Conservation (phyloP, 208 protist genomes). For the Crithidia mellificae region DNA sequence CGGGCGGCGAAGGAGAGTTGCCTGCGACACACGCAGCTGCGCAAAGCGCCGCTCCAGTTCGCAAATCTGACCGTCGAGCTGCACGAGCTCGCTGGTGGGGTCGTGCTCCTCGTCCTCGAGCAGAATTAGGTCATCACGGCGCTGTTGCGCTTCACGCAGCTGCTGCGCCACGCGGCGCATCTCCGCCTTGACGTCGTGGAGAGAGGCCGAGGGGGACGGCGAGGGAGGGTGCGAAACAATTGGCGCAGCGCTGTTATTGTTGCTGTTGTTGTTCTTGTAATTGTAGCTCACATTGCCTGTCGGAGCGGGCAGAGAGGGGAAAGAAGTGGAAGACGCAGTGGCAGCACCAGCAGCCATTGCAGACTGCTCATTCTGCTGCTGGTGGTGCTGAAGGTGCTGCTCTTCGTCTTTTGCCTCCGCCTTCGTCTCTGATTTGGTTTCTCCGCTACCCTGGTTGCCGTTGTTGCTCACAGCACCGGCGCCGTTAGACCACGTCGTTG, state of each 20-base stretch:
- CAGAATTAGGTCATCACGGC: conserved; percentile 69
- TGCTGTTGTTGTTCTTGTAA: background rate
- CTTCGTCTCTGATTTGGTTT: background rate
- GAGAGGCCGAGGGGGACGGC: background rate
- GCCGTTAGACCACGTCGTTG: conserved; percentile 1
- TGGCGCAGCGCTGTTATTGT: background rate
- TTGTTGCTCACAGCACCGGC: too few species aligned
- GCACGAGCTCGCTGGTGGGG: conserved; percentile 32
- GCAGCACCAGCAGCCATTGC: too few species aligned
- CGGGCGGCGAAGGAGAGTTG: conserved; percentile 55
- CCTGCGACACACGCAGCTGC: conserved; percentile 47
- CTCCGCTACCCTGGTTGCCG: too few species aligned
- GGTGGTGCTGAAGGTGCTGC: too few species aligned
- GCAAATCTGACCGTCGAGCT: conserved; percentile 45
- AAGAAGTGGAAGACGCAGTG: too few species aligned
- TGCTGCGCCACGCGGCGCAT: conserved; percentile 43
- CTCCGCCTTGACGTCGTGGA: conserved; percentile 55
- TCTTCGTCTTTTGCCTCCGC: background rate
- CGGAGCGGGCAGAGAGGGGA: too few species aligned
- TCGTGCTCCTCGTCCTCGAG: conserved; percentile 78
- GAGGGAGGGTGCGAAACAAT: conserved; percentile 1
- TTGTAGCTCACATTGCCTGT: too few species aligned
- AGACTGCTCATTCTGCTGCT: too few species aligned
- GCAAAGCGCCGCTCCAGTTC: conserved; percentile 53
- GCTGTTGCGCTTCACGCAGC: conserved; percentile 56